Evolutionary conservation across 345 rosid species (phyloP).

Genomic region (Rubroshorea leprosula): DNA sequence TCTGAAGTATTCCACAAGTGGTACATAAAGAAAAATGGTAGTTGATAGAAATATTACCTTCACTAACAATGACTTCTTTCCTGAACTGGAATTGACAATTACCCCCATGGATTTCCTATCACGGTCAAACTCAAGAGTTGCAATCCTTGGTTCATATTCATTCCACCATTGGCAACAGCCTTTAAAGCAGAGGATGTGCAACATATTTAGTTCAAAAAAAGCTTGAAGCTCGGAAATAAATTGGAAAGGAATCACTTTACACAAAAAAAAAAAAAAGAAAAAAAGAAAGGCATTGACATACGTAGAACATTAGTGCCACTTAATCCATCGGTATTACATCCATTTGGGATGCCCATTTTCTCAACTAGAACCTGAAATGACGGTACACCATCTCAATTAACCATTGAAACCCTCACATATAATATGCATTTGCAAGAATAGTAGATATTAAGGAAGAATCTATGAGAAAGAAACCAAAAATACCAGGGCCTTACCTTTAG

Average conservation of each 20-base stretch:
- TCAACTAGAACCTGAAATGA: constrained; percentile 56
- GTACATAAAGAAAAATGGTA: background rate
- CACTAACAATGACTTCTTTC: constrained; percentile 47
- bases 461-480: background rate
- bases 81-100: constrained; percentile 38
- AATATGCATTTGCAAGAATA: background rate
- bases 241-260: no score
- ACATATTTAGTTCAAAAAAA: constrained; percentile 1
- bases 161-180: constrained; percentile 58
- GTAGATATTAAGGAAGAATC: no score
- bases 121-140: constrained; percentile 64
- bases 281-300: constrained; percentile 12
- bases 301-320: constrained; percentile 26
- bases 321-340: constrained; percentile 8
- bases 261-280: background rate
- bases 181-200: constrained; percentile 12
- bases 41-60: constrained; percentile 38
- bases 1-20: no score
- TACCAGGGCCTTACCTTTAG: constrained; percentile 37
- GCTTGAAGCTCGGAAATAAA: background rate
- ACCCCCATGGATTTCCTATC: constrained; percentile 83
- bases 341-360: constrained; percentile 62
- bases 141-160: constrained; percentile 47
- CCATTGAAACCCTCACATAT: background rate
- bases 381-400: background rate